These are phyloP conservation scores for Hyphopichia wangnamkhiaoensis DNA, from an alignment of 1,139 yeast genomes.

Conservation along the genomic window DNA sequence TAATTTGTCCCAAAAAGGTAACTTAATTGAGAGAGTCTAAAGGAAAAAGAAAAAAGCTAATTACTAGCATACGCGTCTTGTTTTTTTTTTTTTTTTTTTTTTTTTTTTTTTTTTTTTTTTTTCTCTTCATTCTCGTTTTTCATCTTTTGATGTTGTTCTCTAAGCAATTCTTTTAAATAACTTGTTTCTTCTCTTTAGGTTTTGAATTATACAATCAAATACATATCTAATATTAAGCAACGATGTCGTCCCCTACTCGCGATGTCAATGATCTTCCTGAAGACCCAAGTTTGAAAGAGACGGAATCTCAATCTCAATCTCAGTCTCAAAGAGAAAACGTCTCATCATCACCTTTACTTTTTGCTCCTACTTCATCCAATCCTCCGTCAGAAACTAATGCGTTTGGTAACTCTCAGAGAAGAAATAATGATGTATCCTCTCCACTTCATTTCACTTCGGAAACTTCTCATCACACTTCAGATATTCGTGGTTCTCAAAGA, in stretches of 20 bases:
- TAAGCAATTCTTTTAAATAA: not conserved
- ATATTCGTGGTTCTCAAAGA: constrained; percentile 22
- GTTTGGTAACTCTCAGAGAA: constrained; percentile 20
- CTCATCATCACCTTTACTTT: constrained; percentile 69
- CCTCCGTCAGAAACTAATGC: constrained; percentile 38
- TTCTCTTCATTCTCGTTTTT: not conserved
- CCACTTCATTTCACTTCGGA: constrained; percentile 48
- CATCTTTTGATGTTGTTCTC: constrained; percentile 1
- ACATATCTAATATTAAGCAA: constrained; percentile 16
- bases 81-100: not conserved
- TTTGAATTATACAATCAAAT: not conserved
- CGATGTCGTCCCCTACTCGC: constrained; percentile 36
- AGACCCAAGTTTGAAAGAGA: constrained; percentile 23
- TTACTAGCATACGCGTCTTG: constrained; percentile 15
- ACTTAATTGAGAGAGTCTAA: constrained; percentile 18
- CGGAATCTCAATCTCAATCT: constrained; percentile 37
- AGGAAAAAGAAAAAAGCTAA: not conserved
- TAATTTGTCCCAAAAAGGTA: constrained; percentile 27
- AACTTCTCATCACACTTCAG: constrained; percentile 40
- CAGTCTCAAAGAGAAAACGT: constrained; percentile 40
- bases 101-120: not conserved
- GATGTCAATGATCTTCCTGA: constrained; percentile 24
- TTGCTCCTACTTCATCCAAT: constrained; percentile 55
- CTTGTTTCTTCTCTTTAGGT: not conserved
- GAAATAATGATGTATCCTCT: constrained; percentile 37